These are phyloP conservation scores for Osmanthus fragrans DNA, from an alignment of 257 asterid genomes.

Conservation along the genomic window DNA sequence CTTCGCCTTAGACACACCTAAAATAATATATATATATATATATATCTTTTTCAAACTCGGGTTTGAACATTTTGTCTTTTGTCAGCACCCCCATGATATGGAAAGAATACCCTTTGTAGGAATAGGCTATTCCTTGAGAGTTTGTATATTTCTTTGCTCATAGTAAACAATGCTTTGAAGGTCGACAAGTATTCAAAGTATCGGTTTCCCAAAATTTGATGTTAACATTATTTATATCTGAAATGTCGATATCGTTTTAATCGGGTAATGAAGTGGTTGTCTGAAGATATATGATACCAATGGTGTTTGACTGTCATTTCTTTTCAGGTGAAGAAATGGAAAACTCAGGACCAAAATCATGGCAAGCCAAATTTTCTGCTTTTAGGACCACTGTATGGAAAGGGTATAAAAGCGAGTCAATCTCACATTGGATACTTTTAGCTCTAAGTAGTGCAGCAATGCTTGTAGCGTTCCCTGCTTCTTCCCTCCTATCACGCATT, in stretches of 20 bases:
- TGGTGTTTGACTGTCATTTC: neutral
- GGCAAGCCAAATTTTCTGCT: constrained; percentile 32
- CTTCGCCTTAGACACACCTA: too few relatives aligned
- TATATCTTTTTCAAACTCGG: neutral
- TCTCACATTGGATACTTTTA: constrained; percentile 76
- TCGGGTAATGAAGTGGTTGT: neutral
- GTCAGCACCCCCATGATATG: neutral
- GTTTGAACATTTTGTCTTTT: neutral
- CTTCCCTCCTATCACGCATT: constrained; percentile 83
- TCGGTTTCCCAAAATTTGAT: neutral
- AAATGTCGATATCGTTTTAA: neutral
- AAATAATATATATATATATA: too few relatives aligned
- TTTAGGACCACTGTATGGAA: constrained; percentile 34
- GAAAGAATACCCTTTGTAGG: neutral
- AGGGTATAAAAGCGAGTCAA: constrained; percentile 56
- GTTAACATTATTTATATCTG: neutral
- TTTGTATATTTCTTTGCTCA: neutral
- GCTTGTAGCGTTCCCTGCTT: constrained; percentile 83
- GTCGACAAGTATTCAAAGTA: neutral
- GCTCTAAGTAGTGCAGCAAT: constrained; percentile 61
- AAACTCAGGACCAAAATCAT: constrained; percentile 36
- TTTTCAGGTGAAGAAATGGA: constrained; percentile 47
- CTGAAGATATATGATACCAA: neutral
- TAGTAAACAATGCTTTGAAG: neutral
- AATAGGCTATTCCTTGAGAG: neutral